Base-by-base conservation (phyloP, 805 yeast species). In the Yarrowia hollandica region DNA sequence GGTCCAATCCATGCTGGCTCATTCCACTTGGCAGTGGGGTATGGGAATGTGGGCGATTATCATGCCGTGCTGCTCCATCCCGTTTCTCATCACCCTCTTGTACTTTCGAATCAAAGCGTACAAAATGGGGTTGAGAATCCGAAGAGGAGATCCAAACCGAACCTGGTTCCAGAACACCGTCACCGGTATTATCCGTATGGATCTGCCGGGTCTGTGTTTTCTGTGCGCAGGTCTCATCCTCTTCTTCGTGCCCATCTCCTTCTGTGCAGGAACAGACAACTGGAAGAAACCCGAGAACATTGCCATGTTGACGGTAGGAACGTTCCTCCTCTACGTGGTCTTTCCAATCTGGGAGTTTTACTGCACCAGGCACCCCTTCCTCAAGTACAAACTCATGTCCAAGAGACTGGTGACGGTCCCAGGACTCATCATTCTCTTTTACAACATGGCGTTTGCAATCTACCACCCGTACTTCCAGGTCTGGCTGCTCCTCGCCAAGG, bases 1-100 rank as follows among this genome's bases (percentile, higher is more conserved):
- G 41, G 67, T 71, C 21, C 63, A 62, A 14, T 41, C 64, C 8
- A 62, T 64, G 9, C 67, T 78, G 14, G 64, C 69, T 9, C 62
- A 62, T 30, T 64, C 61, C 18, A 72, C 74, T 39, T 80, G 84
- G 84, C 73, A 82, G 68, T 76, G 80, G 79, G 83, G 81, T 21
- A 78, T 74, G 64, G 81, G 80, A 56, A 72, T 78, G 68, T 79
- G 79, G 70, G 74, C 77, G 15, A 72, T 79, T 37, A 72, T 79
- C 23, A 69, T 74, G 63, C 81, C 82, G 2, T 71, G 70, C 6
- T 22, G 74, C 72, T 60, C 64, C 0, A 22, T 65, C 12, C 69
- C 69, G 23, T 61, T 66, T 14, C 42, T 66, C 38, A n/a, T 50
- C 11, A 65, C 63, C 3, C 60, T 66, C 9, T 59, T 34, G 37